phyloP scores from a whole-genome alignment of 2,329 filamentous ascomycete species.

The Clonostachys solani region DNA sequence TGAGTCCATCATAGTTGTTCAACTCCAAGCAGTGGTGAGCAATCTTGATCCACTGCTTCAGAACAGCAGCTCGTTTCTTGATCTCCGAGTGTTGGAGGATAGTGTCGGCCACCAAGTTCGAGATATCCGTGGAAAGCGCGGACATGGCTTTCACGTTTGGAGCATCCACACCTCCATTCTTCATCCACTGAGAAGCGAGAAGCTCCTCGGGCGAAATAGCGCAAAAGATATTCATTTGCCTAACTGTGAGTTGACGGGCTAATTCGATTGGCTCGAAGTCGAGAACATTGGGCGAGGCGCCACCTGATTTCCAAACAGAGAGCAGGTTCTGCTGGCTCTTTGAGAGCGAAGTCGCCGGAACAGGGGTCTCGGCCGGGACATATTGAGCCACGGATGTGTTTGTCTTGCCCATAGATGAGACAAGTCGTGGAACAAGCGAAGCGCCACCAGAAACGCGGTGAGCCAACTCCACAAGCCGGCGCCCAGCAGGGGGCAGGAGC shows the following conservation, averaged over 20 bases:
- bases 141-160: slow-evolving; percentile 95
- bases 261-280: slow-evolving; percentile 92
- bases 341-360: slow-evolving; percentile 66
- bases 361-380: slow-evolving; percentile 64
- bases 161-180: slow-evolving; percentile 73
- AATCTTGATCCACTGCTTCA: slow-evolving; percentile 99
- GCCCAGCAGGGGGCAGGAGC: slow-evolving; percentile 71
- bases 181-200: slow-evolving; percentile 89
- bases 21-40: slow-evolving; percentile 81
- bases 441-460: slow-evolving; percentile 72
- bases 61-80: slow-evolving; percentile 83
- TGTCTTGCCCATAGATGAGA: slow-evolving; percentile 86
- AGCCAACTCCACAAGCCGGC: slow-evolving; percentile 74
- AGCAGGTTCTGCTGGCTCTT: slow-evolving; percentile 74
- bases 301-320: slow-evolving; percentile 69
- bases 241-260: slow-evolving; percentile 87
- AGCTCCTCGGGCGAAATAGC: slow-evolving; percentile 90
- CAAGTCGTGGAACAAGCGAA: slow-evolving; percentile 74
- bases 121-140: slow-evolving; percentile 83
- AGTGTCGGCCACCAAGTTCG: slow-evolving; percentile 88
- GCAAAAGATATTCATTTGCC: slow-evolving; percentile 88
- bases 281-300: slow-evolving; percentile 66
- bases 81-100: slow-evolving; percentile 85
- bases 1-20: slow-evolving; percentile 93
- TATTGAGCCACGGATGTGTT: slow-evolving; percentile 71